A percentile compares a stretch with the other conserved stretches of the same genome.
phyloP scores from a whole-genome alignment of 164 flowering plant genomes.

The Echeveria elegans region DNA sequence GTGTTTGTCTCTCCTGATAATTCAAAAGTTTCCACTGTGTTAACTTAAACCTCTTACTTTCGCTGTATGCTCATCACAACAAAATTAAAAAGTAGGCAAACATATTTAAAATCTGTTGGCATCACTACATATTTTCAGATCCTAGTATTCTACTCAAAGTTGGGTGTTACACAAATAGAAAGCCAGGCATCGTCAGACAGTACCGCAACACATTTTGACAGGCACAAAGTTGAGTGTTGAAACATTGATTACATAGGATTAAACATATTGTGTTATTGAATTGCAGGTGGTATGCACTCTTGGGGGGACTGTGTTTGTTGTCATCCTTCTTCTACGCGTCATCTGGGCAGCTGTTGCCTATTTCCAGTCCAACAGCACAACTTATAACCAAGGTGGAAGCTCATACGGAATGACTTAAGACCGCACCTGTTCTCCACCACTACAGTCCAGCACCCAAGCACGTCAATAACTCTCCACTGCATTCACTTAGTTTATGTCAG shows the following conservation, averaged over 20 bases:
- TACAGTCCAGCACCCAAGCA: background rate
- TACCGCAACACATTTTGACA: background rate
- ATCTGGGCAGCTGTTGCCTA: constrained; percentile 41
- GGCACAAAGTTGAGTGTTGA: background rate
- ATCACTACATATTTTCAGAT: background rate
- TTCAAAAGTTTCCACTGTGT: background rate
- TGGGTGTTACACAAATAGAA: background rate
- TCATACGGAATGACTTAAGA: constrained; percentile 27
- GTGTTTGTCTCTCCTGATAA: no score
- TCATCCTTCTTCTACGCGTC: constrained; percentile 39
- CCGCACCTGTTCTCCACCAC: background rate
- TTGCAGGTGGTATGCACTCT: constrained; percentile 48
- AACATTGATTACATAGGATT: background rate
- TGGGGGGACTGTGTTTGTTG: constrained; percentile 45
- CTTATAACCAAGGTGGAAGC: constrained; percentile 25
- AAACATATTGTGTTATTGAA: background rate
- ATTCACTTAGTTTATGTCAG: background rate
- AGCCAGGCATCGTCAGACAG: background rate
- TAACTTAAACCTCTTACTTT: background rate
- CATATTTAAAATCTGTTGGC: background rate
- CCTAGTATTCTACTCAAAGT: background rate
- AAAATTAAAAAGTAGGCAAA: background rate
- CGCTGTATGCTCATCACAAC: background rate
- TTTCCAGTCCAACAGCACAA: constrained; percentile 33
- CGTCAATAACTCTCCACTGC: background rate